Evolutionary conservation across 257 asterid species (phyloP).

Genomic region (Linaria vulgaris): DNA sequence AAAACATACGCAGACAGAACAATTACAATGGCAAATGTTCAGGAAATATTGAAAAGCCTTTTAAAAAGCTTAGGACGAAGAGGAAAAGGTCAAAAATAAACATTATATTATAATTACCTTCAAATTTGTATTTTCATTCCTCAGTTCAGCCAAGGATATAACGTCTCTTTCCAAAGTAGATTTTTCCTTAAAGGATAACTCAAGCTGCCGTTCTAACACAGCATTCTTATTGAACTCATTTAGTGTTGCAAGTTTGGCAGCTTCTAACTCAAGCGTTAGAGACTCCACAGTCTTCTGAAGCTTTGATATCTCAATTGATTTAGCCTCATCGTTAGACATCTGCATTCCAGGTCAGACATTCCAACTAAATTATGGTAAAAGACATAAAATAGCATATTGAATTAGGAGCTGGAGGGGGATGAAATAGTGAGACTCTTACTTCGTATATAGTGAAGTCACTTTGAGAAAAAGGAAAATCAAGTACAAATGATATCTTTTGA

Average conservation of each 20-base stretch:
- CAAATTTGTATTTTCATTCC: constrained; percentile 70
- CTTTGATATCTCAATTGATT: constrained; percentile 73
- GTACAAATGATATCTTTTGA: not conserved
- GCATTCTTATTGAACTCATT: constrained; percentile 84
- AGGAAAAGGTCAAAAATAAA: constrained; percentile 10
- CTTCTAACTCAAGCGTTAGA: constrained; percentile 74
- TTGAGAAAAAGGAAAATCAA: not conserved
- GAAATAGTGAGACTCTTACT: too few relatives aligned
- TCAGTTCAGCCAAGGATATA: constrained; percentile 52
- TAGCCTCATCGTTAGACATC: constrained; percentile 84
- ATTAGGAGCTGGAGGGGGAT: not conserved
- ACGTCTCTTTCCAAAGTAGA: constrained; percentile 70
- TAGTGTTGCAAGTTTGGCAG: constrained; percentile 85
- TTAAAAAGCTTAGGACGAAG: constrained; percentile 9
- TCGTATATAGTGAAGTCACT: not conserved
- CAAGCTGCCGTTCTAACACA: constrained; percentile 72
- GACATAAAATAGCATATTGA: constrained; percentile 9
- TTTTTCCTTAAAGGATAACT: constrained; percentile 67
- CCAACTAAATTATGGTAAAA: constrained; percentile 19
- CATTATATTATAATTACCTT: constrained; percentile 48
- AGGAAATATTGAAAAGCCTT: constrained; percentile 17
- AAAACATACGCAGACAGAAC: not conserved
- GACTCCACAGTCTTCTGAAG: constrained; percentile 89
- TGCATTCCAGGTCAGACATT: constrained; percentile 42
- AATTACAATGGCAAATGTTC: constrained; percentile 19